These are phyloP conservation scores for Boeremia lycopersici DNA, from an alignment of 2,329 filamentous ascomycete species.

Conservation along the genomic window DNA sequence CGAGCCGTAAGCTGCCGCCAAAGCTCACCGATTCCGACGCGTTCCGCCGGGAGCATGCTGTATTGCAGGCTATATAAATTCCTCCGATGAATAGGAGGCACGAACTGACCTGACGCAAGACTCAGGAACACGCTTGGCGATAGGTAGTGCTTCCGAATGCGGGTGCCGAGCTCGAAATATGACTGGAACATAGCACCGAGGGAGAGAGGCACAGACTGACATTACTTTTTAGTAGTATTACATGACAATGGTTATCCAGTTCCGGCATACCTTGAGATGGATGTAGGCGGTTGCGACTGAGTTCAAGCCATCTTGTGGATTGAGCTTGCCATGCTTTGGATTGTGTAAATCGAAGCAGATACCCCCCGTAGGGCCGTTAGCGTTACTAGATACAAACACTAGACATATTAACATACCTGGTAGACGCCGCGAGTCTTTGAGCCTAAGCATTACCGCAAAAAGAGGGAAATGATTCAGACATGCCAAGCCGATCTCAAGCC, in stretches of 20 bases:
- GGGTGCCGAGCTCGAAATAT: slow-evolving; percentile 92
- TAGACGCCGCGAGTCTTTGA: slow-evolving; percentile 89
- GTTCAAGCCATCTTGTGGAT: slow-evolving; percentile 44
- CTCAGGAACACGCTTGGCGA: slow-evolving; percentile 87
- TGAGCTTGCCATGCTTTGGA: slow-evolving; percentile 56
- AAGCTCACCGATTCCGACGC: slow-evolving; percentile 82
- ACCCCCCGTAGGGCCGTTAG: slow-evolving; percentile 58
- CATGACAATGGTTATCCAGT: not conserved
- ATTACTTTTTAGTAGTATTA: not conserved
- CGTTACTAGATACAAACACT: no score
- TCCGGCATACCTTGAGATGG: slow-evolving; percentile 72
- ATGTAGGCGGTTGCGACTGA: slow-evolving; percentile 77
- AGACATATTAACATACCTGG: slow-evolving; percentile 64
- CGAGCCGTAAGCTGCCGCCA: slow-evolving; percentile 68
- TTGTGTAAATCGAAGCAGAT: slow-evolving; percentile 90
- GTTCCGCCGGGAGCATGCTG: slow-evolving; percentile 87
- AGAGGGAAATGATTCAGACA: slow-evolving; percentile 97
- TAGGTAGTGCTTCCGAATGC: slow-evolving; percentile 93
- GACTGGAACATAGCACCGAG: slow-evolving; percentile 96
- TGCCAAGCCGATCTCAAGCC: slow-evolving; percentile 87
- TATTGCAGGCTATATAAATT: slow-evolving; percentile 97
- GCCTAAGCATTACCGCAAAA: slow-evolving; percentile 92
- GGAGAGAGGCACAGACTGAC: slow-evolving; percentile 76
- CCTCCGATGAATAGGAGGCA: slow-evolving; percentile 92
- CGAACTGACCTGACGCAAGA: slow-evolving; percentile 86